Evolutionary conservation across 306 rosid genomes (phyloP), one percentile per base, ranked within the genome.

Genomic region (Castanospermum australe): DNA sequence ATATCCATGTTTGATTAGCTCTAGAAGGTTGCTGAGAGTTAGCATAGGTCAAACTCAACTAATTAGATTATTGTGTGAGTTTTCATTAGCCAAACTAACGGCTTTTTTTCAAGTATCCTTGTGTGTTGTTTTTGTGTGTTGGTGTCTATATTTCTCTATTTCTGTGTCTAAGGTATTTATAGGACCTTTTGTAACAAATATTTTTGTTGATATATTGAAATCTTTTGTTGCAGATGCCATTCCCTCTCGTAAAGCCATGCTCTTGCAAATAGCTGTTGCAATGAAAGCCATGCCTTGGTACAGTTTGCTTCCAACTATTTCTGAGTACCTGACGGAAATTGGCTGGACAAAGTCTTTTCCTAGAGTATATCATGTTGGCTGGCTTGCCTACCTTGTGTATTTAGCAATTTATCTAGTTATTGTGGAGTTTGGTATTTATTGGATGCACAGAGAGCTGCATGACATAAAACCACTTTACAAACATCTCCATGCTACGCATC

Each of bases 241-340:
- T 80, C 99, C 99, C 24, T 86, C 93, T 13, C 89, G 80, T 62
- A 81, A 80, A 69, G 93, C 96, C 71, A 95, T 95, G 92, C 83
- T 90, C 61, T 83, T 91, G 88, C 99, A 95, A 89, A 92, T 95
- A 71, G 57, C 3, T 76, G 94, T 91, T 42, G 92, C 97, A 50
- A 84, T 92, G 95, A 92, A 90, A 85, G 92, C 96, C 62, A 92
- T 92, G 99, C 99, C 97, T 66, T 92, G 90, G 90, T 92, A 91
- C 84, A n/a, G 76, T 72, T 24, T 85, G 79, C 96, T 95, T 82
- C 98, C 98, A 21, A 71, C 92, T 67, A 10, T 91, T 65, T 84
- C 94, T 7, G 99, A 95, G 90, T 87, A 87, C 84, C 68, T 92
- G 84, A 76, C 89, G 41, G 99, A 95, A 86, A 80, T 67, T 73